phyloP scores from a whole-genome alignment of 257 asterid species.

The Solanum bulbocastanum region DNA sequence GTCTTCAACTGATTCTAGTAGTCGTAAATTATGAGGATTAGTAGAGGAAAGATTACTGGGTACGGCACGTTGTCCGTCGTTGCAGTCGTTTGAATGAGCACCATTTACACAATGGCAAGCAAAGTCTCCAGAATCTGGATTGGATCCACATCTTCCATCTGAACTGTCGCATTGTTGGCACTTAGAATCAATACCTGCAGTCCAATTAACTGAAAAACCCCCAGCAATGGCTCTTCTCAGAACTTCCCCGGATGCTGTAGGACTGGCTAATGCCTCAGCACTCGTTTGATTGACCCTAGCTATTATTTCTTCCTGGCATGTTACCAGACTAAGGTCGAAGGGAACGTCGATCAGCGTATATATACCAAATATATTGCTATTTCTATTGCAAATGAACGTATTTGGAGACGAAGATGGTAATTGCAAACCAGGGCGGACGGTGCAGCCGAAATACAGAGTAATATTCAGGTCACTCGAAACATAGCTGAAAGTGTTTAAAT shows the following conservation, averaged over 20 bases:
- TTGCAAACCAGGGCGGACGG: background rate
- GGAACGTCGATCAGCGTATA: background rate
- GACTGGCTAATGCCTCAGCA: background rate
- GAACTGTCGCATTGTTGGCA: constrained; percentile 19
- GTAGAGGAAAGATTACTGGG: background rate
- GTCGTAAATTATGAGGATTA: background rate
- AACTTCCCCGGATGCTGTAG: background rate
- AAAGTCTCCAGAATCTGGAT: constrained; percentile 6
- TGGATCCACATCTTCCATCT: constrained; percentile 47
- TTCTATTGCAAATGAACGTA: constrained; percentile 5
- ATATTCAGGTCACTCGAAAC: constrained; percentile 14
- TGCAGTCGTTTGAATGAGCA: constrained; percentile 2
- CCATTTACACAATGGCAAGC: constrained; percentile 24
- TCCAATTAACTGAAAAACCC: constrained; percentile 48
- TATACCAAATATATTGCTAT: background rate
- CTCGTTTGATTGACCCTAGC: constrained; percentile 19
- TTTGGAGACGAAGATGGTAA: background rate
- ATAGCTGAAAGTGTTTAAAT: constrained; percentile 10
- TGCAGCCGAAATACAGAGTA: constrained; percentile 36
- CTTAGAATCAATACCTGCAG: background rate
- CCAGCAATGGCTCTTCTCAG: constrained; percentile 9
- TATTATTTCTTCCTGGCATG: constrained; percentile 10
- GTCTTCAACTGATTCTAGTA: background rate
- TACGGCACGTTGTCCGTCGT: background rate
- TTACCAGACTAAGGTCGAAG: background rate